Evolutionary conservation across 257 asterid species (phyloP).

Genomic region (Solanum virginianum): DNA sequence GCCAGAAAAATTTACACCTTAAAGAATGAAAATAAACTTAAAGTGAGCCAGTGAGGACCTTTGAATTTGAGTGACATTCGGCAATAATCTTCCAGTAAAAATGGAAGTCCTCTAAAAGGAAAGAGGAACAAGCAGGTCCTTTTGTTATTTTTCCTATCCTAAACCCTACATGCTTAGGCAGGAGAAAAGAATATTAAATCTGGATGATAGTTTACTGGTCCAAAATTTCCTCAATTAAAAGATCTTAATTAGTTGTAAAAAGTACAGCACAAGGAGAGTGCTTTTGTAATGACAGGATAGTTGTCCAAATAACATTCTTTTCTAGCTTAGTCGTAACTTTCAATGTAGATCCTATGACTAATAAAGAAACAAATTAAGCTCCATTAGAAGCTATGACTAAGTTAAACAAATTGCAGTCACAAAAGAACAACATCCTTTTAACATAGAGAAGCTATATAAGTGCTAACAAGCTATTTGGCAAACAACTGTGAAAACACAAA

Average conservation of each 20-base stretch:
- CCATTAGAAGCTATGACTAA: neutral
- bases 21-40: neutral
- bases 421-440: neutral
- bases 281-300: neutral
- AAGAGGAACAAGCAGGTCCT: neutral
- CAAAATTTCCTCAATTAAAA: neutral
- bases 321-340: neutral
- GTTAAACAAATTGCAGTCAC: neutral
- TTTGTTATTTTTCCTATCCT: neutral
- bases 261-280: neutral
- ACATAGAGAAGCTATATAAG: neutral
- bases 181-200: neutral
- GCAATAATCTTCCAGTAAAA: neutral
- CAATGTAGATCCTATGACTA: neutral
- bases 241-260: neutral
- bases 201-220: neutral
- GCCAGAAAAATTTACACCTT: neutral
- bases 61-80: neutral
- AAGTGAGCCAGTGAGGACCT: neutral
- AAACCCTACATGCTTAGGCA: neutral
- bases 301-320: neutral
- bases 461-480: neutral
- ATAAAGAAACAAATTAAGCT: neutral
- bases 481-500: neutral
- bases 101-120: neutral